These are phyloP conservation scores for Phaffomyces opuntiae DNA, from an alignment of 805 yeast genomes.

Conservation along the genomic window DNA sequence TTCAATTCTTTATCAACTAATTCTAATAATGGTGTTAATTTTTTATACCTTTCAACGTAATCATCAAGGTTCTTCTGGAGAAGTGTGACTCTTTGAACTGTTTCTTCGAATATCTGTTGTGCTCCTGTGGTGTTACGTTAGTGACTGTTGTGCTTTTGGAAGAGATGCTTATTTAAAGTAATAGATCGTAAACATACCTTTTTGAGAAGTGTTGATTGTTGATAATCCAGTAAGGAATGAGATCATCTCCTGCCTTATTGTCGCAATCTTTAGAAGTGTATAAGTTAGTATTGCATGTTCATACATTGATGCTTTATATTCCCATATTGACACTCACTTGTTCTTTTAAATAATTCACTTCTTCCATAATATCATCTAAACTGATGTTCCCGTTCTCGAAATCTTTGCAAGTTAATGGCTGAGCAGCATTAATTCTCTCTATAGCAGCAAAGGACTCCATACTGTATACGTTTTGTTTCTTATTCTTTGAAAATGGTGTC, in stretches of 20 bases:
- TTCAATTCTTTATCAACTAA: constrained; percentile 39
- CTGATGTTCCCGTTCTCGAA: constrained; percentile 33
- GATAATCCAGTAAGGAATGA: constrained; percentile 29
- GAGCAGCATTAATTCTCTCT: constrained; percentile 21
- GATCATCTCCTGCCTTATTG: constrained; percentile 34
- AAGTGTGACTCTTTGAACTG: constrained; percentile 25
- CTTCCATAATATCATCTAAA: constrained; percentile 28
- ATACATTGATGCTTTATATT: not conserved
- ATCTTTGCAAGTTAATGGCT: constrained; percentile 29
- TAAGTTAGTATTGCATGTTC: not conserved
- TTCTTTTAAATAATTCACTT: constrained; percentile 28
- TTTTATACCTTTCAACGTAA: constrained; percentile 39
- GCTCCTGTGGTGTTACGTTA: constrained; percentile 10
- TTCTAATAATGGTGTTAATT: constrained; percentile 39
- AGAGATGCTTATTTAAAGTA: not conserved
- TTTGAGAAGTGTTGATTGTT: constrained; percentile 30
- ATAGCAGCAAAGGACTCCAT: constrained; percentile 25
- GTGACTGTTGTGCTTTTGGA: no score
- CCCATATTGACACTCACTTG: constrained; percentile 14
- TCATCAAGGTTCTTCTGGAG: constrained; percentile 35
- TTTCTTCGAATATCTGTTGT: constrained; percentile 25
- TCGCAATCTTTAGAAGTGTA: constrained; percentile 15
- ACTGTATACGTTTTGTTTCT: no score
- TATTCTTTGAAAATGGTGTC: no score
- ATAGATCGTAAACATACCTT: constrained; percentile 11